A percentile compares a stretch with the other conserved stretches of the same genome.
phyloP scores from a whole-genome alignment of 2,329 filamentous ascomycete genomes.

The Aureobasidium lini region DNA sequence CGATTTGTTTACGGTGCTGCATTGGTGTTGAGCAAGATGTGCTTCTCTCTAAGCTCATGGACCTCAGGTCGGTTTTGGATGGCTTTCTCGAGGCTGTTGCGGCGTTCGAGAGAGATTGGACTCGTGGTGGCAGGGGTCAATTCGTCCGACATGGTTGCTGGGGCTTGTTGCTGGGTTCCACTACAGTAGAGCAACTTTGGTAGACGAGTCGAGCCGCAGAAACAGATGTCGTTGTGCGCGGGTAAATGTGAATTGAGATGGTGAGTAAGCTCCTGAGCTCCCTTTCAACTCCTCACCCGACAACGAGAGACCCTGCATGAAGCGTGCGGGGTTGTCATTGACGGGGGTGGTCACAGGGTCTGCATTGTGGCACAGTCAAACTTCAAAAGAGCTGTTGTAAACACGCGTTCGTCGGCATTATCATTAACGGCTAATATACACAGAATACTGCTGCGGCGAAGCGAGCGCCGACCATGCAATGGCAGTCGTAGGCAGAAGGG shows the following conservation, averaged over 20 bases:
- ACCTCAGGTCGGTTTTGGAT: constrained; percentile 42
- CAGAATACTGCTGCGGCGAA: constrained; percentile 3
- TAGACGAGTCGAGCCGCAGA: not conserved
- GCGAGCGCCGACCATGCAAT: not conserved
- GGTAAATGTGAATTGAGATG: not conserved
- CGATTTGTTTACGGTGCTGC: constrained; percentile 52
- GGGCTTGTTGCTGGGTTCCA: not conserved
- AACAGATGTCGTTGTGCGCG: not conserved
- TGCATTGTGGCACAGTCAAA: not conserved
- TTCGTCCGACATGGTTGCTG: constrained; percentile 2
- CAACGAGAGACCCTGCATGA: not conserved
- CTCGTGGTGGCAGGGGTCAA: constrained; percentile 14
- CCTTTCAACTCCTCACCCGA: not conserved
- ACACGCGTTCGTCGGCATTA: constrained; percentile 8
- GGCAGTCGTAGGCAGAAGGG: constrained; percentile 1
- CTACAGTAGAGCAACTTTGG: not conserved
- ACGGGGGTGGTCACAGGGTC: not conserved
- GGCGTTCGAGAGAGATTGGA: constrained; percentile 18
- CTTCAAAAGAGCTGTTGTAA: not conserved
- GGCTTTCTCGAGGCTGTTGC: constrained; percentile 36
- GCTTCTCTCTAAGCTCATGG: constrained; percentile 59
- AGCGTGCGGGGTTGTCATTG: not conserved
- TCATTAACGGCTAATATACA: constrained; percentile 13
- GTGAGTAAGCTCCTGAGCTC: not conserved
- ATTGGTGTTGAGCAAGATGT: constrained; percentile 60